Evolutionary conservation across 768 basidiomycete genomes (phyloP).

Genomic region (Pholiota molesta): DNA sequence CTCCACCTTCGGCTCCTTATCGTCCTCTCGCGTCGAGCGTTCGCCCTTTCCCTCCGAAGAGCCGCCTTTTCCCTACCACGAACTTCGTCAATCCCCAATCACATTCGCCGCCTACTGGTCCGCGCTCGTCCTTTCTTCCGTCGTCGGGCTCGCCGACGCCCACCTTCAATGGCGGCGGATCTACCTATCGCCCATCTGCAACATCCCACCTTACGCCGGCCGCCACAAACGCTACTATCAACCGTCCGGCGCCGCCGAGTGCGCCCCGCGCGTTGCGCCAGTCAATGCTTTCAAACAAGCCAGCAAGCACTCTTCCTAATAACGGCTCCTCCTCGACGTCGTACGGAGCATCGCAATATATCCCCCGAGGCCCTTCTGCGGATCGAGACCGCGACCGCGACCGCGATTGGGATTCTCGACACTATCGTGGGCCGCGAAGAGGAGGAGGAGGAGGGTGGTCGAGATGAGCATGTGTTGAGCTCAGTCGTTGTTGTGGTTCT

Average conservation of each 20-base stretch:
- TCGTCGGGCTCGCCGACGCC: constrained; percentile 1
- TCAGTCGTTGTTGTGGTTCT: too few relatives aligned
- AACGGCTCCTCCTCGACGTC: neutral
- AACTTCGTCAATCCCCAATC: neutral
- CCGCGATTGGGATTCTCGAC: constrained; percentile 5
- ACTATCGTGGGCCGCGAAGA: constrained; percentile 2
- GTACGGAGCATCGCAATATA: constrained; percentile 30
- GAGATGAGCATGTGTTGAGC: neutral
- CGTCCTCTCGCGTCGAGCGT: neutral
- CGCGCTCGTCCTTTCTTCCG: neutral
- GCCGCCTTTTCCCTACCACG: neutral
- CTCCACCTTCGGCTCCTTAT: constrained; percentile 10
- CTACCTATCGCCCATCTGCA: neutral
- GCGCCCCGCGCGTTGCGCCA: constrained; percentile 24
- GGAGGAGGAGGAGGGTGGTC: neutral
- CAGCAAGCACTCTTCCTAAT: neutral
- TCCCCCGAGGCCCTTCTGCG: constrained; percentile 52
- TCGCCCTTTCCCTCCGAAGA: neutral
- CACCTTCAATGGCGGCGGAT: neutral
- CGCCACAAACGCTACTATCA: neutral
- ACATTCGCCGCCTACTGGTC: constrained; percentile 5
- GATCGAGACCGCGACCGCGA: constrained; percentile 45
- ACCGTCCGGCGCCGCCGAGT: constrained; percentile 25
- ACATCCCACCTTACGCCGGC: too few relatives aligned
- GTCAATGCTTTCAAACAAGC: constrained; percentile 8